Evolutionary conservation across 441 rosid genomes (phyloP), one percentile per base, ranked within the genome.

Genomic region (Pelargonium myrrhifolium): DNA sequence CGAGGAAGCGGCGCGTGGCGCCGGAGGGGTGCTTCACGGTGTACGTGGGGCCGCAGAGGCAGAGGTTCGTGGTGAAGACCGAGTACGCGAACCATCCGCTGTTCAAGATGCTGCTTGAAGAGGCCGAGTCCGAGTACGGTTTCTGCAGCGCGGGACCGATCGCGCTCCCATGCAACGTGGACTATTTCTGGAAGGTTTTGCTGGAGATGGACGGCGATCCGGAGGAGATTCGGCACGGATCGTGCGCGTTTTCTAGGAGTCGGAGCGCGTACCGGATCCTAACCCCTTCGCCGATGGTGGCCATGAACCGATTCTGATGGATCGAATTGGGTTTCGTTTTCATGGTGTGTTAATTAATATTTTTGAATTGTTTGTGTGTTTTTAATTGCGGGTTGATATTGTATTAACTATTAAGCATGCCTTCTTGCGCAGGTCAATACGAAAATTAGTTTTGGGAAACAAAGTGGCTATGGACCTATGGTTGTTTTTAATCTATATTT

Each of bases 11-110:
- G 0, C 78, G 76, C 9, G 82, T 84, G 55, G 84, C 83, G 0
- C 91, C 90, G 3, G 89, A 81, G 67, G 91, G 93, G 5, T 86
- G 89, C 74, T 85, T 88, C 72, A 71, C 92, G 9, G 94, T 88
- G 14, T 88, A 82, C 55, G 92, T 88, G 4, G 94, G 92, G 6
- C 79, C 81, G 0, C 73, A 81, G 58, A 88, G 74, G 71, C 83
- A 84, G 62, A 81, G 87, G 68, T 88, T 86, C 12, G 83, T 85
- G 74, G 70, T 88, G 64, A 85, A 75, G 65, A 82, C 92, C 0
- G 85, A 85, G 68, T 78, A 76, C 21, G 87, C 79, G 9, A 88
- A 86, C 76, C 94, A 86, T 39, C 89, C 89, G 5, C 82, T 86
- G 9, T 88, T 88, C 78, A 80, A 71, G 84, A 63, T 72, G 31